Conservation (phyloP, 2,329 filamentous ascomycete species). For the Microdochium nivale region DNA sequence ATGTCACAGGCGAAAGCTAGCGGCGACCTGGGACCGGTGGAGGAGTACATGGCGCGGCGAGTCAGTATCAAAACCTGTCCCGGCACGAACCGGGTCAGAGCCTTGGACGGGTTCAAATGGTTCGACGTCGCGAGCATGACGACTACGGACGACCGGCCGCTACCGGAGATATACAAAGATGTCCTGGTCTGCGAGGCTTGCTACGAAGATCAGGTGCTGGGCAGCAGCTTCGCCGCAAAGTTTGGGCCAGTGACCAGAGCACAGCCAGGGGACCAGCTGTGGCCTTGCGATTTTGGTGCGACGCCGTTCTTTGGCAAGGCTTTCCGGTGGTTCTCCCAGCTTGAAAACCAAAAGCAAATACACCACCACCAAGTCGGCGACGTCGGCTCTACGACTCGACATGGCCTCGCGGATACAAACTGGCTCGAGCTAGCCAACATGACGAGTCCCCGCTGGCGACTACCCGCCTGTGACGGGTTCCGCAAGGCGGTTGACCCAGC, state of each 20-base stretch:
- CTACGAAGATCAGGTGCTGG: constrained; percentile 22
- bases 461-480: constrained; percentile 19
- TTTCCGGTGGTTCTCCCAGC: neutral
- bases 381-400: too few relatives aligned
- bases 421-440: constrained; percentile 20
- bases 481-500: constrained; percentile 10
- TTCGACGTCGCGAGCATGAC: constrained; percentile 13
- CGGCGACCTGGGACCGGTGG: neutral
- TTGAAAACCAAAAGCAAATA: neutral
- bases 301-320: neutral
- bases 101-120: constrained; percentile 20
- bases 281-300: neutral
- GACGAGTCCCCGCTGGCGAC: constrained; percentile 10
- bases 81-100: constrained; percentile 5
- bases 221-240: constrained; percentile 16
- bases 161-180: constrained; percentile 14
- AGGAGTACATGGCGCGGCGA: neutral
- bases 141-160: neutral
- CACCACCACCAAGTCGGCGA: constrained; percentile 5
- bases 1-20: neutral
- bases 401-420: too few relatives aligned
- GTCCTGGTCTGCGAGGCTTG: constrained; percentile 30
- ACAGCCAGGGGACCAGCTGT: constrained; percentile 5
- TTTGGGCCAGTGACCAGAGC: constrained; percentile 17
- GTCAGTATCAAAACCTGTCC: neutral